Base-by-base conservation (phyloP, 2,329 filamentous ascomycete genomes). In the Anthostomella pinea region DNA sequence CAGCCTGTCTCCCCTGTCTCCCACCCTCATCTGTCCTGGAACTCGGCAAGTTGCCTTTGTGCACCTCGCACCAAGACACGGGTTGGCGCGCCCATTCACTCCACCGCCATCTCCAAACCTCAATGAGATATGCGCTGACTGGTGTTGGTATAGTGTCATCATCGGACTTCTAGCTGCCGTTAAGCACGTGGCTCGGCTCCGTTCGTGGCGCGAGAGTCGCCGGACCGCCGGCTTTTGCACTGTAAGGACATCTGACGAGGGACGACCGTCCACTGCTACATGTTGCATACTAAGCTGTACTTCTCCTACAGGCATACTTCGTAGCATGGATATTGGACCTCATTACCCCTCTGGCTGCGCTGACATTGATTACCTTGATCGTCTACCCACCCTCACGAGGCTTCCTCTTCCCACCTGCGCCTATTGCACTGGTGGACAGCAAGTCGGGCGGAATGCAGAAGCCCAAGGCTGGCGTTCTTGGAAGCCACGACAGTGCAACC, bases 401-500 rank as follows among this genome's bases (percentile, higher is more conserved):
- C 0, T 53, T 77, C 11, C 69, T 89, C 29, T 94, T 95, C 52
- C 87, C 88, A 3, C 83, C 85, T 0, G 85, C 84, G 1, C 87
- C 87, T 0, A 70, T 90, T 0, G 78, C 87, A 0, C 68, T 93
- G 2, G 85, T 93, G 27, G 73, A 83, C 45, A 67, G 71, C 21
- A 78, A 73, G 40, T 83, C 83, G 0, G 87, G 87, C 6, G 85
- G 84, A 6, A 69, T 91, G 1, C 81, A 93, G 59, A 90, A 85
- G 51, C 87, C 87, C 1, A 78, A 79, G 33, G 76, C 87, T 3
- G 87, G 87, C 2, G 79, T 88, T 0, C 64, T 93, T 0, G 87
- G 84, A 1, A 88, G 83, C 14, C 76, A 82, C 18, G 84, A 88
- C 41, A 88, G 83, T 38, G 74, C 84, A 1, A 94, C 87, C 0